Percentiles rank a stretch among this genome's conserved stretches.
Conservation (phyloP, 2,329 filamentous ascomycete species). For the Fusarium sp. region DNA sequence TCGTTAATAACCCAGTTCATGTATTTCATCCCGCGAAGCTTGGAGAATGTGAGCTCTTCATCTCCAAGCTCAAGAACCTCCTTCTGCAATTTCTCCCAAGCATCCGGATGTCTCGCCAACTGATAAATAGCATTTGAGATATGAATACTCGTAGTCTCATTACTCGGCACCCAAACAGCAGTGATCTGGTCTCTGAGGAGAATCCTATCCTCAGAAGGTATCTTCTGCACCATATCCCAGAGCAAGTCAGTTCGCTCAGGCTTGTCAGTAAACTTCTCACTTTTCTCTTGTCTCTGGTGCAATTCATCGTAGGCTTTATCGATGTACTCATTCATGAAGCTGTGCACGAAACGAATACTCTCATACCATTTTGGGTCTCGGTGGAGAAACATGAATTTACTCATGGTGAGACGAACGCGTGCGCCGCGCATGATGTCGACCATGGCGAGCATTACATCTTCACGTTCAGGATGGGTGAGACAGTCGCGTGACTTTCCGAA, state of each 20-base stretch:
- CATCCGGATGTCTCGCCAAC: not conserved
- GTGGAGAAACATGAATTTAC: slow-evolving; percentile 1
- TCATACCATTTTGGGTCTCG: slow-evolving; percentile 3
- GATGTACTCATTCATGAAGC: slow-evolving; percentile 2
- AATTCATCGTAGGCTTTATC: not conserved
- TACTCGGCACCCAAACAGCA: not conserved
- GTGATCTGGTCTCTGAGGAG: not conserved
- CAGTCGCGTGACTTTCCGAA: not conserved
- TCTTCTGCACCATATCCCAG: not conserved
- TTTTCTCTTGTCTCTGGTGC: not conserved
- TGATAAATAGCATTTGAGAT: not conserved
- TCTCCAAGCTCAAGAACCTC: not conserved
- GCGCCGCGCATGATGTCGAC: slow-evolving; percentile 5
- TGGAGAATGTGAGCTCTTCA: not conserved
- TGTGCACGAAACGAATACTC: not conserved
- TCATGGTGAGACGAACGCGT: not conserved
- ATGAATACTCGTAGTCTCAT: slow-evolving; percentile 1
- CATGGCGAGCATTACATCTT: slow-evolving; percentile 4
- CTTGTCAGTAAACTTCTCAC: not conserved
- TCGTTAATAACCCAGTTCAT: not conserved
- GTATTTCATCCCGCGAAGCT: not conserved
- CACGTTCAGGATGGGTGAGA: not conserved
- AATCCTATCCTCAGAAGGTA: not conserved
- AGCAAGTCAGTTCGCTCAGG: not conserved
- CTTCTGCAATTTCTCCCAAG: not conserved